phyloP scores from a whole-genome alignment of 371 early-diverging fungal species.

The Mortierella sp. region DNA sequence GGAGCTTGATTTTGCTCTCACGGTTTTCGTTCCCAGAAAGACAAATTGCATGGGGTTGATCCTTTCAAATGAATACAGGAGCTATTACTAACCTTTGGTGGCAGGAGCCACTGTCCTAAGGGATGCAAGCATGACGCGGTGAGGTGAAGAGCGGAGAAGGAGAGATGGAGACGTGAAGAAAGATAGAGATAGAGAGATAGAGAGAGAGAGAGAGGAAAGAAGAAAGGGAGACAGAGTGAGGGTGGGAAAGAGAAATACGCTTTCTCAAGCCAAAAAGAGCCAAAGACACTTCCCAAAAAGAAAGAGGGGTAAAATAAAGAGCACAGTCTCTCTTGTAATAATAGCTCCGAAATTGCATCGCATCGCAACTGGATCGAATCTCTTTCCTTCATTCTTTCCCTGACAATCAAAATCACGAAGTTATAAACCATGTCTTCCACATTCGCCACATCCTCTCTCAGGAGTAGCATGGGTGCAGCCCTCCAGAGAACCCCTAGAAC shows the following conservation, averaged over 20 bases:
- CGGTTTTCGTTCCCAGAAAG: background rate
- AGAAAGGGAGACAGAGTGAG: background rate
- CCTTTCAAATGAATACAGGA: background rate
- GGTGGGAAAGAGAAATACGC: background rate
- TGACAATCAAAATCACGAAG: background rate
- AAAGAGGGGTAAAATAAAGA: background rate
- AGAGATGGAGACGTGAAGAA: background rate
- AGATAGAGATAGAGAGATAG: background rate
- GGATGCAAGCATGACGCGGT: constrained; percentile 43
- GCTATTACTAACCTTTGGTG: constrained; percentile 27
- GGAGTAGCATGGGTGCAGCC: background rate
- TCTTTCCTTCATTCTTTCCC: background rate
- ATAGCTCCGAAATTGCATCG: background rate
- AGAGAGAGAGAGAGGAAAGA: background rate
- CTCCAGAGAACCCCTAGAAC: background rate
- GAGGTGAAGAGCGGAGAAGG: background rate
- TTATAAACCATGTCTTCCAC: background rate
- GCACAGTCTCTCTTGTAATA: background rate
- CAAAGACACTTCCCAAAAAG: background rate
- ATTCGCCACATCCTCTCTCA: background rate
- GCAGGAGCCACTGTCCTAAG: constrained; percentile 33
- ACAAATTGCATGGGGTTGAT: background rate
- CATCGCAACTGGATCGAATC: background rate
- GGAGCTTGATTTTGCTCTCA: background rate
- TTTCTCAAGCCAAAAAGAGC: too few species aligned